Percentiles rank a stretch among this genome's conserved stretches.
Evolutionary conservation across 1,139 yeast species (phyloP).

Genomic region (Debaryomyces psychrophilus): DNA sequence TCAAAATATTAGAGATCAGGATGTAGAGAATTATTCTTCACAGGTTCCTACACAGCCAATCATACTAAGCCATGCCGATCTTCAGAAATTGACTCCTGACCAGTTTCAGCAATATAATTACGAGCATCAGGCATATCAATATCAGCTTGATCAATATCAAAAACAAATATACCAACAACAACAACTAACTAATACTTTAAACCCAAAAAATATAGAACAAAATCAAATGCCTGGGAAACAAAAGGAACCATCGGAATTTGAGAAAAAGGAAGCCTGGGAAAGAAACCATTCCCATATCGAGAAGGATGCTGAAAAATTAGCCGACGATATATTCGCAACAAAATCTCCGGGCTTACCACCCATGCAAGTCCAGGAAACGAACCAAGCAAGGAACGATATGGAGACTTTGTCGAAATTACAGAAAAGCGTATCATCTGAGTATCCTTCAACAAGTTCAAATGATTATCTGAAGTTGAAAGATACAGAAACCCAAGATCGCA

Average conservation of each 20-base stretch:
- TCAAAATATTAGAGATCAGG: background rate
- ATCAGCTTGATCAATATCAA: constrained; percentile 25
- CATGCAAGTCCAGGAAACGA: constrained; percentile 10
- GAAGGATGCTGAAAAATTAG: constrained; percentile 40
- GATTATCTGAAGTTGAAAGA: background rate
- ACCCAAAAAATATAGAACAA: background rate
- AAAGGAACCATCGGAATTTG: constrained; percentile 22
- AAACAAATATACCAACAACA: constrained; percentile 14
- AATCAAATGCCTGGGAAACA: constrained; percentile 1
- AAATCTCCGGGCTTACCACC: constrained; percentile 10
- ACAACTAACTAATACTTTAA: constrained; percentile 1
- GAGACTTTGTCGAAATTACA: constrained; percentile 5
- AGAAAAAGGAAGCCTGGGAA: constrained; percentile 46
- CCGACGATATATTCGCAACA: constrained; percentile 43
- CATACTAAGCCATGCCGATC: constrained; percentile 20
- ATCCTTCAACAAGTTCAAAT: background rate
- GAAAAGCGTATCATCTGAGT: constrained; percentile 1
- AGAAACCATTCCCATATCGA: constrained; percentile 21
- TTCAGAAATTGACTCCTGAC: constrained; percentile 24
- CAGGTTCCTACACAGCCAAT: constrained; percentile 22
- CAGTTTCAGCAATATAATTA: constrained; percentile 28
- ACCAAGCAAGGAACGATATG: constrained; percentile 14
- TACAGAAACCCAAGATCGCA: background rate
- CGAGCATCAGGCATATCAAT: constrained; percentile 27
- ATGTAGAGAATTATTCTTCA: constrained; percentile 1